These are phyloP conservation scores for Pythium sukuiense DNA, from an alignment of 352 stramenopile genomes.

Conservation along the genomic window DNA sequence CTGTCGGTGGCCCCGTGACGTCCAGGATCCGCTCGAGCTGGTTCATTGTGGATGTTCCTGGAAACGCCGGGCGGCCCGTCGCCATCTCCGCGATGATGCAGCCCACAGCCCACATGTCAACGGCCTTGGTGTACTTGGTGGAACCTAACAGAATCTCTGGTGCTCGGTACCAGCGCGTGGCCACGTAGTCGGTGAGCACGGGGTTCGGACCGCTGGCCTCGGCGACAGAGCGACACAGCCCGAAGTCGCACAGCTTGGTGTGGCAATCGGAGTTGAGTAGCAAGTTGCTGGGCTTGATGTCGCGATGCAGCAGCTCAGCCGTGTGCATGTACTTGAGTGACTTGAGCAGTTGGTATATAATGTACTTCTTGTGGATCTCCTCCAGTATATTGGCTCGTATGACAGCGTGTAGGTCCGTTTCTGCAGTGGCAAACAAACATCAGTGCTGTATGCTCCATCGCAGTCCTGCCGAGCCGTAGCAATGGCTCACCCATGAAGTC, in stretches of 20 bases:
- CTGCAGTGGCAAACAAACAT: conserved; percentile 31
- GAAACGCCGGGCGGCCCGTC: conserved; percentile 91
- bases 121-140: conserved; percentile 91
- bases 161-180: conserved; percentile 94
- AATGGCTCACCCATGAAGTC: conserved; percentile 91
- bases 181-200: conserved; percentile 95
- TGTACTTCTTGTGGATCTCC: conserved; percentile 97
- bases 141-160: conserved; percentile 95
- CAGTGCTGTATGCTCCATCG: not conserved
- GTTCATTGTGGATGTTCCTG: conserved; percentile 95
- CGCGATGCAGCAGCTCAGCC: conserved; percentile 92
- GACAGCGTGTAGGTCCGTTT: conserved; percentile 95
- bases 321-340: conserved; percentile 97
- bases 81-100: conserved; percentile 95
- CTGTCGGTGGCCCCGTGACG: conserved; percentile 88
- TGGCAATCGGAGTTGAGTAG: conserved; percentile 95
- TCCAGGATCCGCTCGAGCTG: conserved; percentile 96
- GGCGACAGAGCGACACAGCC: conserved; percentile 90
- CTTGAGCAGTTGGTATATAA: conserved; percentile 96
- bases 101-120: conserved; percentile 94
- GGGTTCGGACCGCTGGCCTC: conserved; percentile 79
- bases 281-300: conserved; percentile 97
- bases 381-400: conserved; percentile 95
- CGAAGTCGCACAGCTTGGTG: conserved; percentile 96
- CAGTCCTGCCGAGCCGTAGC: not conserved